Base-by-base conservation (phyloP, 2,329 filamentous ascomycete species). In the Colletotrichum abscissum region DNA sequence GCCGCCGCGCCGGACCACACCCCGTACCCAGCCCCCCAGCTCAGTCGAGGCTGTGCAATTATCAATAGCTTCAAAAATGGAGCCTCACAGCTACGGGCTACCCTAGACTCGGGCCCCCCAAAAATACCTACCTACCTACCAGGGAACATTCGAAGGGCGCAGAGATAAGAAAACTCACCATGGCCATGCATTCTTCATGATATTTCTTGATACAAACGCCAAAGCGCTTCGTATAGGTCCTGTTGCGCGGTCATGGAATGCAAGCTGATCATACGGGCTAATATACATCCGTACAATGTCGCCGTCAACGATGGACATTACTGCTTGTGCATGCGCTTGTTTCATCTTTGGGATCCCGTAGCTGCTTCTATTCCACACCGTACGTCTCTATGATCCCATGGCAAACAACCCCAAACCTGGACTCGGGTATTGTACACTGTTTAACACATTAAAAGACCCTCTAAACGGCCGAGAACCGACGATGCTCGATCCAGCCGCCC, bases 391-490 rank as follows among this genome's bases (percentile, higher is more conserved):
- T 52, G 56, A 42, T 42, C 71, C 55, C 56, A n/a, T 63, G n/a
- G 56, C 60, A 68, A 71, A 73, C 71, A 70, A 71, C 67, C 71
- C 71, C 71, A 71, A 70, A 71, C 62, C 71, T 70, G 56, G 60
- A 71, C 71, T 73, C 62, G 67, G 71, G 71, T 73, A 73, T 70
- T 73, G 71, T 73, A 73, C 67, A 73, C 35, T 73, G 71, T 66
- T 64, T 26, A 70, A 70, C 67, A 71, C 55, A 73, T 73, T 66
- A 46, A 56, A 66, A 62, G 49, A 62, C 60, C 46, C 55, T 62
- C 22, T n/a, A 52, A 69, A 30, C 60, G 42, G 60, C 67, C 54
- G 46, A 38, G 66, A 35, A 24, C 65, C 65, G 30, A 52, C 42
- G 59, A 56, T 66, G 35, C 24, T 52, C 30, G 56, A 42, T 56